A percentile compares a stretch with the other conserved stretches of the same genome.
Conservation (phyloP, 2,329 filamentous ascomycete genomes). For the Chaetothyriales sp. region DNA sequence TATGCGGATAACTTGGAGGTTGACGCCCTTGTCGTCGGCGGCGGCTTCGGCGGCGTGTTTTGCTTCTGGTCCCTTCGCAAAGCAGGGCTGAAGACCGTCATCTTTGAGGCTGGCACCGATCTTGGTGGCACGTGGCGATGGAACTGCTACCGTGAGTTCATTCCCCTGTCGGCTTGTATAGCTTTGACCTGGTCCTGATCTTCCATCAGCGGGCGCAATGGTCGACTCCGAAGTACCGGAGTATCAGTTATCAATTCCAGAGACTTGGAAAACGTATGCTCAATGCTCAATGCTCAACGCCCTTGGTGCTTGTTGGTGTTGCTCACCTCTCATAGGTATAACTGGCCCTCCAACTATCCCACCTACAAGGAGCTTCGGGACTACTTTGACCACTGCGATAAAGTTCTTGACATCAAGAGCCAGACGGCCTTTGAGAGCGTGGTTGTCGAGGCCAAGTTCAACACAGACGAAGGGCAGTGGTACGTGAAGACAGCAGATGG, state of each 20-base stretch:
- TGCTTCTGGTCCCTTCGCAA: conserved; percentile 39
- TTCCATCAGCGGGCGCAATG: conserved; percentile 6
- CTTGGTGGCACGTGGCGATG: conserved; percentile 26
- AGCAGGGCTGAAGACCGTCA: conserved; percentile 32
- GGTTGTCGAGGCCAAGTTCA: conserved; percentile 29
- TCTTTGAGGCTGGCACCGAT: conserved; percentile 39
- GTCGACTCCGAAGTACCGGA: conserved; percentile 31
- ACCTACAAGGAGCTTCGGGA: conserved; percentile 23
- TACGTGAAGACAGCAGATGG: conserved; percentile 30
- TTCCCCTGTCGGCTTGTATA: neutral
- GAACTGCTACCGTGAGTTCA: conserved; percentile 20
- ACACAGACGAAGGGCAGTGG: conserved; percentile 28
- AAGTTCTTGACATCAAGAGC: conserved; percentile 29
- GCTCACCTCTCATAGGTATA: conserved; percentile 26
- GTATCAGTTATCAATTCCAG: conserved; percentile 34
- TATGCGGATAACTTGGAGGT: conserved; percentile 15
- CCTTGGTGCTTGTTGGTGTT: conserved; percentile 1
- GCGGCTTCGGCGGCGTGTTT: conserved; percentile 31
- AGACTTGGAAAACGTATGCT: conserved; percentile 27
- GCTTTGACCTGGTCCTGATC: conserved; percentile 26
- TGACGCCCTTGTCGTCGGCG: conserved; percentile 21
- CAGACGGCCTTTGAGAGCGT: conserved; percentile 32
- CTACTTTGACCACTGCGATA: conserved; percentile 30
- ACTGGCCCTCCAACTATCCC: conserved; percentile 32
- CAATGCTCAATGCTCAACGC: no score